Base-by-base conservation (phyloP, 495 filamentous ascomycete species). In the Neurospora sp. region DNA sequence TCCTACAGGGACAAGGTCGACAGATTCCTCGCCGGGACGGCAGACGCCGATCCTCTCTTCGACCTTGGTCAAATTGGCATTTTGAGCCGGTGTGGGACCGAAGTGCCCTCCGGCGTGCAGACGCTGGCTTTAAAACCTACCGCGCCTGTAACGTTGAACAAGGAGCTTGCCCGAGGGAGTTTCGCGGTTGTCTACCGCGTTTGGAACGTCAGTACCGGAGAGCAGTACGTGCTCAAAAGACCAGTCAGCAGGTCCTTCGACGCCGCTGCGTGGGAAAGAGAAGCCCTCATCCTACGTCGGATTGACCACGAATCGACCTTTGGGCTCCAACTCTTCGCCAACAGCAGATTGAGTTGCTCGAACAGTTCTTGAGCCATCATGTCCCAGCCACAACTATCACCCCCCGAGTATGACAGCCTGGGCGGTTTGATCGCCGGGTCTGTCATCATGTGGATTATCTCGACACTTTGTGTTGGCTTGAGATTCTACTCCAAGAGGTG, bases 401-500 rank as follows among this genome's bases (percentile, higher is more conserved):
- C 54, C 1, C 54, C 54, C 24, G 54, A 62, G 54, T 75, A 75
- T 43, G 71, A 75, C 42, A 73, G 72, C 71, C 74, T 71, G 21
- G 71, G 24, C 39, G 71, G 24, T 36, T 10, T 75, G 8, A 48
- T 73, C 24, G 74, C 66, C 34, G 71, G 28, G 40, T 70, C 74
- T 13, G 74, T 73, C 13, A 36, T 73, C 59, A 39, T 75, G 69
- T 59, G 73, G 43, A 1, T 73, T 28, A 1, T 75, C 40, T 38
- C 73, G 11, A 69, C 62, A 13, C 7, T 38, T 0, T 75, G 71
- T 38, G 71, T 75, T 31, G 62, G 71, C 28, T 21, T 75, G 39
- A 73, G 71, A 71, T 75, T 75, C 40, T 73, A 73, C 24, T 73
- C 71, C 13, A 40, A 72, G 36, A 69, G 74, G 24, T 73, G 74